Evolutionary conservation across 768 basidiomycete species (phyloP), one percentile per base, ranked within the genome.

Genomic region (Mycena metata): DNA sequence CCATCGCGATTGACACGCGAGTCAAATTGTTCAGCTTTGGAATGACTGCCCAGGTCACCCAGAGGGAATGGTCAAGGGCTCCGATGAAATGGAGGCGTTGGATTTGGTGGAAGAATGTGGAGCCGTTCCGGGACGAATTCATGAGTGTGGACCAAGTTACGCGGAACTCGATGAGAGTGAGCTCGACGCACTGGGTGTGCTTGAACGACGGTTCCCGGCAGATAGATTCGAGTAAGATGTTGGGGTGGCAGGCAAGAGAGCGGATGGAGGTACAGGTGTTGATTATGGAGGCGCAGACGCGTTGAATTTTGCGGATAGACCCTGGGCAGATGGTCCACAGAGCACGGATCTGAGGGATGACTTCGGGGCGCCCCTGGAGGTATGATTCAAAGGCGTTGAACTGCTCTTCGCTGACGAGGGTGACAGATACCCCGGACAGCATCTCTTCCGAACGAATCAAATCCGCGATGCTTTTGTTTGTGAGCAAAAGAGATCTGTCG

Each of bases 121-220:
- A 19, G 7, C 58, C 41, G 8, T 16, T 13, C 16, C 49, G 5
- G 21, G 30, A 21, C 17, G 13, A 11, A 1, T 60, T n/a, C 58
- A 65, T 51, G 24, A 57, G 58, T 1, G 12, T 21, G 0, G 11
- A 1, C 66, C 63, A 68, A n/a, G 24, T 39, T n/a, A 62, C 16
- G 15, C 63, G 70, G 67, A 68, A 72, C 35, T 72, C 59, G 46
- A 68, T 56, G 17, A 72, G 19, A 1, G 70, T 72, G n/a, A 72
- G 60, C 43, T 65, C 58, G 26, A 66, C 60, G 19, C 63, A 72
- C 11, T 26, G 54, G 0, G 60, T 61, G 66, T 71, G 70, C 3
- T 55, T 39, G 35, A 67, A 49, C 15, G 13, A 10, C 35, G 47
- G 3, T 9, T 5, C 56, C 8, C 47, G 23, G 52, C 57, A 47